Conservation (phyloP, 495 filamentous ascomycete genomes). For the Hyaloscypha hepaticicola region DNA sequence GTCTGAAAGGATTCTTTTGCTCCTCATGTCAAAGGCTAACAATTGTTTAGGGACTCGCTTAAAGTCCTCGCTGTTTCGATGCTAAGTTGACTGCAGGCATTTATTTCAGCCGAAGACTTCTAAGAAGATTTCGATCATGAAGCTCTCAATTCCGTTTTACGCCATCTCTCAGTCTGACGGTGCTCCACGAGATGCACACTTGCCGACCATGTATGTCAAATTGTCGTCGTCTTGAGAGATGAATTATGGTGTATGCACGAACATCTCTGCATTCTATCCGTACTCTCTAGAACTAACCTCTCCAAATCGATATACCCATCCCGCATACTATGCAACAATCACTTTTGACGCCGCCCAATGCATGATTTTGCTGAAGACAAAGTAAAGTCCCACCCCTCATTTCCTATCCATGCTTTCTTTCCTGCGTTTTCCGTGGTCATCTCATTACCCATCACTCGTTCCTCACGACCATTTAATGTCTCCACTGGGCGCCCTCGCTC, state of each 20-base stretch:
- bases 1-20: too few species aligned
- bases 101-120: too few species aligned
- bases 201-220: too few species aligned
- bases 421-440: background rate
- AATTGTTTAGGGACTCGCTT: too few species aligned
- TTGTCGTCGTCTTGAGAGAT: too few species aligned
- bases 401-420: constrained; percentile 3
- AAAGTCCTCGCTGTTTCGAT: too few species aligned
- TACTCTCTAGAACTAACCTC: constrained; percentile 1
- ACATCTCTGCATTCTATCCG: constrained; percentile 8
- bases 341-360: constrained; percentile 18
- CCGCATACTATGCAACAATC: constrained; percentile 24
- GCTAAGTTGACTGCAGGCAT: too few species aligned
- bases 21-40: too few species aligned
- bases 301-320: constrained; percentile 6
- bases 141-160: too few species aligned
- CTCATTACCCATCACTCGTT: constrained; percentile 6
- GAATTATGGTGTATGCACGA: background rate
- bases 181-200: too few species aligned
- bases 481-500: constrained; percentile 24
- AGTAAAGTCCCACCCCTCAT: background rate
- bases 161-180: too few species aligned
- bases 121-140: too few species aligned
- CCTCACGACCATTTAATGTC: constrained; percentile 32
- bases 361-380: background rate